Percentiles rank a stretch among this genome's conserved stretches.
phyloP scores from a whole-genome alignment of 2,329 filamentous ascomycete species.

The Phyllosticta capitalensis region DNA sequence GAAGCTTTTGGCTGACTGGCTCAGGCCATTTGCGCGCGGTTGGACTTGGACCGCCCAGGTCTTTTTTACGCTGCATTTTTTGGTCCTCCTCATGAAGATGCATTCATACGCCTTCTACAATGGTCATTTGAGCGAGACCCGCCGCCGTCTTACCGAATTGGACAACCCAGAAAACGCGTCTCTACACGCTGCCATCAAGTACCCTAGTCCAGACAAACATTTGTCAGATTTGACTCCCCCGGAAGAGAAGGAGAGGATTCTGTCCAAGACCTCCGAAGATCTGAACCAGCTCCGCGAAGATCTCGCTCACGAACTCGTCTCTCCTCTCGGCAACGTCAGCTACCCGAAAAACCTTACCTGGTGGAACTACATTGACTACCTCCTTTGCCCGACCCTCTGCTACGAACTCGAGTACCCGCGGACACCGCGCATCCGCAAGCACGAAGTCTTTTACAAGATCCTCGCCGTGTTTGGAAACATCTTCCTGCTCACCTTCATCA shows the following conservation, averaged over 20 bases:
- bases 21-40: conserved; percentile 61
- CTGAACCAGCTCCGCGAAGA: conserved; percentile 69
- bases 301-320: conserved; percentile 82
- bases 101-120: conserved; percentile 99
- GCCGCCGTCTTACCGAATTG: conserved; percentile 68
- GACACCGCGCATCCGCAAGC: conserved; percentile 63
- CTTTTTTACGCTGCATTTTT: conserved; percentile 81
- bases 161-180: conserved; percentile 66
- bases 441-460: conserved; percentile 73
- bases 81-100: conserved; percentile 97
- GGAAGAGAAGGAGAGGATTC: conserved; percentile 29
- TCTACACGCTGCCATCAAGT: conserved; percentile 63
- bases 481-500: conserved; percentile 82
- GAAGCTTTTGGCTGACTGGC: conserved; percentile 33
- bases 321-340: conserved; percentile 77
- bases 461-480: conserved; percentile 92
- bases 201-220: conserved; percentile 47
- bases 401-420: conserved; percentile 97
- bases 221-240: conserved; percentile 43
- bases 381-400: conserved; percentile 89
- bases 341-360: conserved; percentile 84
- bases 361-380: conserved; percentile 73
- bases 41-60: conserved; percentile 99
- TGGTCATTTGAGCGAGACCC: conserved; percentile 81
- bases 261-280: conserved; percentile 14